These are phyloP conservation scores for Phoenix dactylifera DNA, from an alignment of 176 grass and related monocot species.

Conservation along the genomic window DNA sequence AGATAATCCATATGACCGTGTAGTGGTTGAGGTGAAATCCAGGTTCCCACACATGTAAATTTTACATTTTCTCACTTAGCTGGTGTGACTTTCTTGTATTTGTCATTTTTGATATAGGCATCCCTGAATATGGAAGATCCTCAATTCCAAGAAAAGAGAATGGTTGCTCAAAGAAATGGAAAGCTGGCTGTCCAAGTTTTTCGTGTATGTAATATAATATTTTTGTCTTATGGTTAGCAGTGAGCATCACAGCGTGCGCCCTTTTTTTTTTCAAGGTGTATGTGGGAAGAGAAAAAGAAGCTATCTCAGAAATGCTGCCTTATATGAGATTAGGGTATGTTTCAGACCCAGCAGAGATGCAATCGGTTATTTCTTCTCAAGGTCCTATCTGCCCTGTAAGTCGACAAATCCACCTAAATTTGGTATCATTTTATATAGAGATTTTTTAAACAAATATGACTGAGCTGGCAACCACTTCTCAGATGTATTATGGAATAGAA, in stretches of 20 bases:
- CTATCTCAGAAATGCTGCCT: conserved; percentile 85
- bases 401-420: conserved; percentile 1
- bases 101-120: conserved; percentile 40
- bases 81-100: conserved; percentile 16
- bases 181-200: conserved; percentile 93
- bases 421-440: background rate
- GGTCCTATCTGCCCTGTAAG: conserved; percentile 91
- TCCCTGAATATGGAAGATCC: conserved; percentile 93
- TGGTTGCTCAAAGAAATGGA: conserved; percentile 96
- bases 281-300: conserved; percentile 79
- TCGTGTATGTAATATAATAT: conserved; percentile 38
- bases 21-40: conserved; percentile 62
- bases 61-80: background rate
- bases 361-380: conserved; percentile 77
- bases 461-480: too few species aligned
- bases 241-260: conserved; percentile 6
- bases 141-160: conserved; percentile 98
- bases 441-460: background rate
- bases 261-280: conserved; percentile 40
- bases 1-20: conserved; percentile 92
- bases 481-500: too few species aligned
- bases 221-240: background rate
- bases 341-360: conserved; percentile 89
- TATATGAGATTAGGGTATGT: conserved; percentile 88
- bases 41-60: background rate